A percentile compares a stretch with the other conserved stretches of the same genome.
Evolutionary conservation across 148 eudicot genomes (phyloP).

Genomic region (Rhododendron ferrugineum): DNA sequence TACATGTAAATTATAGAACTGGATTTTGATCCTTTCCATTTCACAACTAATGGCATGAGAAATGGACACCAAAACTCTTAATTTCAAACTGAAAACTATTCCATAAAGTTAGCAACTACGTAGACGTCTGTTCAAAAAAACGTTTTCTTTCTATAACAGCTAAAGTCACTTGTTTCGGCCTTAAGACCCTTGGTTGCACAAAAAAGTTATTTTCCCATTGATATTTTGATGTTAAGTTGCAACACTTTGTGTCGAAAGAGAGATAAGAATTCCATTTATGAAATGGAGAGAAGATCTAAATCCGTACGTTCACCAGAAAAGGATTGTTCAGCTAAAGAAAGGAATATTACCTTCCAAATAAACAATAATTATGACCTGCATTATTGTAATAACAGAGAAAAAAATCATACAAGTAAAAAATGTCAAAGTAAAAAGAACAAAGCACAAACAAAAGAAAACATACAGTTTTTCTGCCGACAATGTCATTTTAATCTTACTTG

Average conservation of each 20-base stretch:
- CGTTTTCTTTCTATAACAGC: neutral
- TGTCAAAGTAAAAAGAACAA: neutral
- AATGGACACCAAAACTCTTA: neutral
- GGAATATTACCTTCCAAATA: conserved; percentile 36
- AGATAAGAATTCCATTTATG: neutral
- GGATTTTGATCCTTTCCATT: neutral
- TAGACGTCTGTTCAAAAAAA: neutral
- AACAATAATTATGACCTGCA: conserved; percentile 69
- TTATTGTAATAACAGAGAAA: neutral
- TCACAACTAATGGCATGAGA: neutral
- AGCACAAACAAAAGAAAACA: neutral
- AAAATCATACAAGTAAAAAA: neutral
- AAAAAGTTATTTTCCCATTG: too few species aligned
- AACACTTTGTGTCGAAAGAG: neutral
- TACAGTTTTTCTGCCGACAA: neutral
- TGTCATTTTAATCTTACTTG: conserved; percentile 44
- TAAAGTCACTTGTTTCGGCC: neutral
- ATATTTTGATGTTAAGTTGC: neutral
- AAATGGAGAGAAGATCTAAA: neutral
- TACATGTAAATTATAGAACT: neutral
- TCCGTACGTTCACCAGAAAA: neutral
- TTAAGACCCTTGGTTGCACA: neutral
- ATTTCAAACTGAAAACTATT: neutral
- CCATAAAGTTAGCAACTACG: neutral
- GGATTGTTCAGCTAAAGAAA: neutral